These are phyloP conservation scores for Pythium dissimile DNA, from an alignment of 352 stramenopile genomes.

Conservation along the genomic window DNA sequence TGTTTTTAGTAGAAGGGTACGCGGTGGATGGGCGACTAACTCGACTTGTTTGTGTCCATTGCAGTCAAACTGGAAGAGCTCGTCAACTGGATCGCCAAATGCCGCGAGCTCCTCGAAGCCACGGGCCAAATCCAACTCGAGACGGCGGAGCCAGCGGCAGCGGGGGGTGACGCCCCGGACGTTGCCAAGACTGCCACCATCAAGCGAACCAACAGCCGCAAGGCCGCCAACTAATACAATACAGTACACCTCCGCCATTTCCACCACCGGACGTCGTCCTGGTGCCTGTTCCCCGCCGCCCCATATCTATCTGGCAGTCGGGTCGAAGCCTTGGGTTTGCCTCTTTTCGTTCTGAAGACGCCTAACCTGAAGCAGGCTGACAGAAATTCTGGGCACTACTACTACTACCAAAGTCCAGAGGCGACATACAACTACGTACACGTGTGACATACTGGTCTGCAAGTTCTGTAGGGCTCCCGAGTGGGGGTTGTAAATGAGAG, in stretches of 20 bases:
- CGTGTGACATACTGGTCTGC: too few relatives aligned
- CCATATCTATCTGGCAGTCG: too few relatives aligned
- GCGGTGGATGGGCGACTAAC: slow-evolving; percentile 1
- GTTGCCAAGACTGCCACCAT: slow-evolving; percentile 49
- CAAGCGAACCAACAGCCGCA: slow-evolving; percentile 67
- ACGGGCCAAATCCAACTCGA: slow-evolving; percentile 74
- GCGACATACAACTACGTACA: too few relatives aligned
- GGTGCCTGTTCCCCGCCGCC: neutral
- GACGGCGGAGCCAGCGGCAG: slow-evolving; percentile 5
- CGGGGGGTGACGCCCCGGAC: slow-evolving; percentile 22
- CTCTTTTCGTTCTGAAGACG: too few relatives aligned
- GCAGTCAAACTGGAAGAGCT: slow-evolving; percentile 93
- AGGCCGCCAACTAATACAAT: slow-evolving; percentile 13
- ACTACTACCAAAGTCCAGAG: too few relatives aligned
- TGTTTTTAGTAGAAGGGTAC: neutral
- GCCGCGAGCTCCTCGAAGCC: slow-evolving; percentile 85
- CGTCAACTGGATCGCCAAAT: slow-evolving; percentile 84
- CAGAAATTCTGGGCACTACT: too few relatives aligned
- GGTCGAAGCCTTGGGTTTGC: too few relatives aligned
- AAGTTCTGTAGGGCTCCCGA: too few relatives aligned
- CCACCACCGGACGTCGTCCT: too few relatives aligned
- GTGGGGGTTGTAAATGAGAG: too few relatives aligned
- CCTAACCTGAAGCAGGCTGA: too few relatives aligned
- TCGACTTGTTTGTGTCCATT: slow-evolving; percentile 21
- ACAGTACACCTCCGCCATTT: neutral